Percentiles rank a stretch among this genome's conserved stretches.
Conservation (phyloP, 2,329 filamentous ascomycete species). For the Bipolaris bicolor region DNA sequence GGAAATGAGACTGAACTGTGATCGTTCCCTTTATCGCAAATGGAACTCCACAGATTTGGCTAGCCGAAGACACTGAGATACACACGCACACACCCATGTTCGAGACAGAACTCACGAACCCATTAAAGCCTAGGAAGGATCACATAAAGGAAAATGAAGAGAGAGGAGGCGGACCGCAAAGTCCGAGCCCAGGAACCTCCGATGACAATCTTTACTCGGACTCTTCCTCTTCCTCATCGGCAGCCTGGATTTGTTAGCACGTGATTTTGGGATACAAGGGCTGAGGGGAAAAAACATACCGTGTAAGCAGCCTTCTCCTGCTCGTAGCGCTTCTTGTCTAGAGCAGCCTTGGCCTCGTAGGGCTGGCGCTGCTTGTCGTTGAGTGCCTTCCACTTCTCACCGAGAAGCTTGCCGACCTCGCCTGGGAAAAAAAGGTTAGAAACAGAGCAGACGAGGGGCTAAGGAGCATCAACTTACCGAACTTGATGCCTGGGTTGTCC, state of each 20-base stretch:
- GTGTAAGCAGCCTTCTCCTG: constrained; percentile 87
- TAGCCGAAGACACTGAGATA: constrained; percentile 22
- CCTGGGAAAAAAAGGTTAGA: constrained; percentile 57
- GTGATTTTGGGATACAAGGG: not conserved
- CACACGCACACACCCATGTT: constrained; percentile 11
- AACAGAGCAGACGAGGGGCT: not conserved
- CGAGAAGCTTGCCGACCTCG: constrained; percentile 96
- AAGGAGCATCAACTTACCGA: constrained; percentile 65
- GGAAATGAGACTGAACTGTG: constrained; percentile 37
- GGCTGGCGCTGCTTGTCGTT: constrained; percentile 90
- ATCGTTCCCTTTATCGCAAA: constrained; percentile 27
- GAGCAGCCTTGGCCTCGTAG: constrained; percentile 94
- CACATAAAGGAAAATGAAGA: constrained; percentile 31
- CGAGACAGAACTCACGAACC: constrained; percentile 25
- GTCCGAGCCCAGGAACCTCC: constrained; percentile 22
- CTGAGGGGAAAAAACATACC: constrained; percentile 23
- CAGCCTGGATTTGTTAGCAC: constrained; percentile 31
- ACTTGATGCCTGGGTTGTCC: constrained; percentile 96
- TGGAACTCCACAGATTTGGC: constrained; percentile 27
- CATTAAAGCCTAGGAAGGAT: constrained; percentile 33
- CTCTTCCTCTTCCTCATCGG: constrained; percentile 51
- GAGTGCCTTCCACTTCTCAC: constrained; percentile 98
- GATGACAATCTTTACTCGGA: constrained; percentile 47
- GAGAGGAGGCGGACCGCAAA: constrained; percentile 9
- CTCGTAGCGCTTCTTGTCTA: constrained; percentile 99